A percentile compares a stretch with the other conserved stretches of the same genome.
These are phyloP conservation scores for Tricholoma furcatifolium DNA, from an alignment of 768 basidiomycete genomes.

Conservation along the genomic window DNA sequence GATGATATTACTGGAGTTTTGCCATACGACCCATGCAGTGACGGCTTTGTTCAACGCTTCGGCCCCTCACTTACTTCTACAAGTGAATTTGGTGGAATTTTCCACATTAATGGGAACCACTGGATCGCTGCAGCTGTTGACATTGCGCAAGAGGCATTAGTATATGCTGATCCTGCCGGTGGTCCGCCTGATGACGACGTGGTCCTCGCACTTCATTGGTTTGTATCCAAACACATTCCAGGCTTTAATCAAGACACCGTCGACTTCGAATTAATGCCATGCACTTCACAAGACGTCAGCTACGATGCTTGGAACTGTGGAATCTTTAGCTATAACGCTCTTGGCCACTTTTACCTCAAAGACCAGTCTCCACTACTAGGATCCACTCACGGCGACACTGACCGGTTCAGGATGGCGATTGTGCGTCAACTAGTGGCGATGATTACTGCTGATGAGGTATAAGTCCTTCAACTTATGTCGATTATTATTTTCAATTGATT, in stretches of 20 bases:
- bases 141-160: background rate
- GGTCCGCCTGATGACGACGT: constrained; percentile 1
- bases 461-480: too few relatives aligned
- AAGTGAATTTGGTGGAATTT: constrained; percentile 13
- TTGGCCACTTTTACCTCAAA: background rate
- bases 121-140: constrained; percentile 16
- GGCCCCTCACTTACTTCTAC: background rate
- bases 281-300: background rate
- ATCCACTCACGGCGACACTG: background rate
- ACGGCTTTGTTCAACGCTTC: constrained; percentile 7
- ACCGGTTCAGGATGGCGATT: background rate
- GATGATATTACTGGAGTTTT: background rate
- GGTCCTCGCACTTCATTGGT: constrained; percentile 11
- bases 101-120: constrained; percentile 20
- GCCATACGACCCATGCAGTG: constrained; percentile 4
- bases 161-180: constrained; percentile 17
- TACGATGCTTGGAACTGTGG: constrained; percentile 1
- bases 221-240: constrained; percentile 9
- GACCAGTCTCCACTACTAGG: background rate
- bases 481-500: too few relatives aligned
- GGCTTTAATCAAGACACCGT: background rate
- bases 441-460: background rate
- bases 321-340: background rate
- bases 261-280: background rate
- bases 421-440: background rate